Base-by-base conservation (phyloP, 176 grass and related monocot species). In the Eragrostis curvula region DNA sequence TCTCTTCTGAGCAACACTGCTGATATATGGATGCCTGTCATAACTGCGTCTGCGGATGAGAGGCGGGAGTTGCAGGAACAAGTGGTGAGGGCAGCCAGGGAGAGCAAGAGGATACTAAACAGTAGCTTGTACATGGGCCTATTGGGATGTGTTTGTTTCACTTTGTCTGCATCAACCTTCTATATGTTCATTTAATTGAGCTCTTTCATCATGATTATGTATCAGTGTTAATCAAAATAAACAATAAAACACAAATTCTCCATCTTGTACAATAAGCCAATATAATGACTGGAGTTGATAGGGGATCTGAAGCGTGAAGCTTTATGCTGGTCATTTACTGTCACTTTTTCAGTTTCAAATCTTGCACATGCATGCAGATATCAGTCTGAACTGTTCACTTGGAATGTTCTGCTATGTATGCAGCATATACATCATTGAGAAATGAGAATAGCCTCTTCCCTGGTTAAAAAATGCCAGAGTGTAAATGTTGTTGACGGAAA, bases 1-100 rank as follows among this genome's bases (percentile, higher is more conserved):
- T 91, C 93, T 55, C 89, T 98, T 62, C 61, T 95, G 71, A 95
- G 88, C 85, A 98, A 85, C 79, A 96, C 96, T 9, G 83, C 96
- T 11, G 89, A 96, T 58, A 81, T 96, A 72, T 98, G 93, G 96
- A 89, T 98, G 89, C 96, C 96, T 0, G 92, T 98, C 67, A 98
- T 98, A 49, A 98, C 90, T 66, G 95, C 95, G 12, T 94, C 87
- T 40, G 80, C 86, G 5, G 81, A 93, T 46, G 95, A 98, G 80
- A 91, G 95, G 18, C 86, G 88, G 5, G 81, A 77, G 2, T 93
- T 71, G 61, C 52, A 0, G 92, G 74, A 56, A 62, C 86, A 15
- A 89, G 83, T 25, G 50, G 61, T 5, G 86, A 87, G 74, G 88
- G 59, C 83, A 81, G 18, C 49, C 58, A 81, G 36, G 80, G 81